phyloP scores from a whole-genome alignment of 345 rosid species.

The Eucalyptus sideroxylon region DNA sequence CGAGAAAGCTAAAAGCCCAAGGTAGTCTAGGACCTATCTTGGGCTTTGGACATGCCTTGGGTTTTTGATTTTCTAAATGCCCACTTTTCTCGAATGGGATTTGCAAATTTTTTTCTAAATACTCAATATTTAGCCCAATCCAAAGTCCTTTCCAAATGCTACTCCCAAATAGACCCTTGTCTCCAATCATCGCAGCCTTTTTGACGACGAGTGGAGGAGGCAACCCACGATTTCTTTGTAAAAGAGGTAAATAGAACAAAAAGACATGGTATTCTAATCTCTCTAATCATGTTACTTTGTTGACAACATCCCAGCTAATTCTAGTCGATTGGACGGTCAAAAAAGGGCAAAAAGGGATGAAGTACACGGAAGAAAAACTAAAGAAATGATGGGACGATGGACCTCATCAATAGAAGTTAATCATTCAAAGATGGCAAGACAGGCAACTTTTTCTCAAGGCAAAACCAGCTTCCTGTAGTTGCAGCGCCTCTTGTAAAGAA shows the following conservation, averaged over 20 bases:
- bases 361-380: neutral
- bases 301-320: neutral
- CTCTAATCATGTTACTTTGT: neutral
- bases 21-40: accelerated
- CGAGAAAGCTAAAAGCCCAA: no score
- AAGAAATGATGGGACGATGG: neutral
- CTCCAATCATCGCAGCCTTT: neutral
- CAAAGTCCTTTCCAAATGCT: no score
- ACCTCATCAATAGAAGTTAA: neutral
- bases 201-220: neutral
- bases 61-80: no score
- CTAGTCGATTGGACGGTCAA: neutral
- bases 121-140: no score
- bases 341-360: neutral
- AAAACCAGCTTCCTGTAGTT: neutral
- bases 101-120: no score
- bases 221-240: neutral
- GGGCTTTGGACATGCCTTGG: no score
- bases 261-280: neutral
- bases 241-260: neutral
- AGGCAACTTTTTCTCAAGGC: neutral
- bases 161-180: neutral
- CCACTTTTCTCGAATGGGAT: no score
- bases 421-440: neutral
- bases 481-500: accelerated